Evolutionary conservation across 805 yeast species (phyloP), one percentile per base, ranked within the genome.

Genomic region (Zygoascus ofunaensis): DNA sequence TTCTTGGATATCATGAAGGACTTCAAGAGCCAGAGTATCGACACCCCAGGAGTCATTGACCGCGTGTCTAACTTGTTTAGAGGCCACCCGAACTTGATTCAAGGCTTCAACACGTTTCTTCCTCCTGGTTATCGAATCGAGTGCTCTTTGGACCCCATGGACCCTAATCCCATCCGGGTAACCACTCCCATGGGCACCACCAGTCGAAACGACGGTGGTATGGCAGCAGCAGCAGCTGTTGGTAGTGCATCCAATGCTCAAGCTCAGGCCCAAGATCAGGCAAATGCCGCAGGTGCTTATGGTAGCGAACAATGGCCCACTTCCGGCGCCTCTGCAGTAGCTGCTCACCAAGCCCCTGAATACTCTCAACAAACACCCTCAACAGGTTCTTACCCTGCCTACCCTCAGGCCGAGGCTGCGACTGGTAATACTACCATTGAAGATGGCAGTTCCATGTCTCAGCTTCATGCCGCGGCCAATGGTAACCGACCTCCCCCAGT

Each of bases 1-100:
- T 92, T 94, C 58, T 72, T 92, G 58, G 99, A 92, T 61, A 90
- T 92, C 52, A 92, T 92, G 99, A 94, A 94, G 69, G 99, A 94
- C 61, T 94, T 92, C 70, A 94, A 94, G 69, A 82, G 94, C 43
- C 97, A 90, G 68, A 59, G 58, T 49, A 89, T 92, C 56, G 97
- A 92, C 62, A 92, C 99, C 0, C 98, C 97, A 0, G 99, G 97
- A 30, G 99, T 92, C 23, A 92, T 92, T 60, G 96, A 90, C 62
- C 73, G 98, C 47, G 98, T 92, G 1, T 86, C 96, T 0, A 75
- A 83, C 1, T 68, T 92, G 45, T 92, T 92, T 63, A 77, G 89
- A 50, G 97, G 97, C 12, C 95, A 87, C 63, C 95, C 95, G 1
- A 78, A 63, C 44, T 72, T 92, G 57, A 90, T 92, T 50, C 97